These are phyloP conservation scores for Boletus tylopilopsis DNA, from an alignment of 768 basidiomycete species.

Conservation along the genomic window DNA sequence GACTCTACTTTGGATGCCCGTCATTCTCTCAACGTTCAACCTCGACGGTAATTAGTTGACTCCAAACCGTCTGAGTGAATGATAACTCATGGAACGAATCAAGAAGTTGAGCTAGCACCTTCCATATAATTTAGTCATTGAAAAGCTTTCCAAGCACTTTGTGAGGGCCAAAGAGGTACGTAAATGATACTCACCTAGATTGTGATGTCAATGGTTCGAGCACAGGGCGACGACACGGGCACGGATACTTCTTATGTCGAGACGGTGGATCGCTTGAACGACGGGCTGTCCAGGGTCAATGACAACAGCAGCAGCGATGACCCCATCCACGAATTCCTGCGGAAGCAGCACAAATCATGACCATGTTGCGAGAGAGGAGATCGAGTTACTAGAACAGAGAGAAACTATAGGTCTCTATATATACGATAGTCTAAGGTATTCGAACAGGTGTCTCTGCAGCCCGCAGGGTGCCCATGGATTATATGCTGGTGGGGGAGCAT, in stretches of 20 bases:
- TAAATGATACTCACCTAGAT: not conserved
- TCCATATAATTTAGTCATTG: constrained; percentile 81
- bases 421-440: constrained; percentile 11
- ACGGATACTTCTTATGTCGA: constrained; percentile 51
- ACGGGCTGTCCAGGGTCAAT: constrained; percentile 11
- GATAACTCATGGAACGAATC: constrained; percentile 5
- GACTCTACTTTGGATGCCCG: constrained; percentile 94
- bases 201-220: not conserved
- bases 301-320: constrained; percentile 33
- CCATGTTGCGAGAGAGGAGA: not conserved
- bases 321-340: constrained; percentile 9
- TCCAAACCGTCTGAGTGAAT: constrained; percentile 3
- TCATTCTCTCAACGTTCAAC: constrained; percentile 94
- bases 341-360: constrained; percentile 3
- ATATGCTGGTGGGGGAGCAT: too few species aligned
- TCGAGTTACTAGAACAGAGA: not conserved
- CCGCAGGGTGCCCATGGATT: not conserved
- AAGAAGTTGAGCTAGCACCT: constrained; percentile 86
- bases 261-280: constrained; percentile 32
- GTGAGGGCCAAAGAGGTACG: constrained; percentile 60
- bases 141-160: constrained; percentile 86
- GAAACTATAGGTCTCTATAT: too few species aligned
- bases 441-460: not conserved
- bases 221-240: constrained; percentile 58
- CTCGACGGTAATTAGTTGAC: constrained; percentile 55